Evolutionary conservation across 148 eudicot genomes (phyloP), one percentile per base, ranked within the genome.

Genomic region (Pouteria glomerata): DNA sequence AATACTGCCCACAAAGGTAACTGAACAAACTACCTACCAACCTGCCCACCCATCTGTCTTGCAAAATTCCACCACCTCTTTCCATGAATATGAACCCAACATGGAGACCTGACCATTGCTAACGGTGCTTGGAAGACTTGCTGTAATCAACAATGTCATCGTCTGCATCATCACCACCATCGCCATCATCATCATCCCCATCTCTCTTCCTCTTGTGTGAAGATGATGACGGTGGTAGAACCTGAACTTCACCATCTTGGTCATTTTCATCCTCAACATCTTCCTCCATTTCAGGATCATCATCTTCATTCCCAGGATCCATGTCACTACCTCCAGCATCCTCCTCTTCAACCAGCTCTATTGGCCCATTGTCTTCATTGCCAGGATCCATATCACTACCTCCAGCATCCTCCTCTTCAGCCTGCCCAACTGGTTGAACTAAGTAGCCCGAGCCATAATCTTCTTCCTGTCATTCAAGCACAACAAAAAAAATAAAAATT

Each of bases 371-470:
- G 18, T 41, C 85, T 8, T 80, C 93, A 30, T 76, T 75, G 19
- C 34, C 87, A 26, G 82, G 78, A 30, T 80, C 85, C 82, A 84
- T 72, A 64, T 84, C 89, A 77, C 83, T 86, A 19, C 77, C 86
- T 14, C 74, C 85, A 33, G 66, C 89, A 72, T 70, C 83, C 26
- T 84, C 84, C 39, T 72, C 87, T 53, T 76, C 82, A 27, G 79
- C 81, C 63, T 79, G 92, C 44, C 71, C 79, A 0, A 88, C 96
- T 19, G 87, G 88, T 57, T 92, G 97, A 57, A 92, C 88, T 70
- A 92, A 74, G 82, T 84, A 92, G 13, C 93, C 93, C 23, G 82
- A 76, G 26, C 84, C 95, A 52, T 80, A 73, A 73, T 92, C 97
- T 72, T 92, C 97, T 56, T 92, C 97, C 90, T 92, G 90, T 77